Conservation (phyloP, 495 filamentous ascomycete species). For the Aspergillus egyptiacus region DNA sequence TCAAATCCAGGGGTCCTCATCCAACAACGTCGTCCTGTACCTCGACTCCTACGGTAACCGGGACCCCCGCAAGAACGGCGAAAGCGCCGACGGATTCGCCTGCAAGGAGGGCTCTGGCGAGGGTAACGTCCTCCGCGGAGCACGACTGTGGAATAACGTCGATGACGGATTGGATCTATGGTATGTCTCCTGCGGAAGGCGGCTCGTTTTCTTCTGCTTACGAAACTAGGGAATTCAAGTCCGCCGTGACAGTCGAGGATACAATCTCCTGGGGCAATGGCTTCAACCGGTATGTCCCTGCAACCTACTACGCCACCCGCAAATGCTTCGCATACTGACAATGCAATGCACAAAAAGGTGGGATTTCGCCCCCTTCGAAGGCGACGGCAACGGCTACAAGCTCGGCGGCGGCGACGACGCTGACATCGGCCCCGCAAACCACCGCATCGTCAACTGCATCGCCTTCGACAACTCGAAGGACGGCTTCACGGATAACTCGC, state of each 20-base stretch:
- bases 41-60: conserved; percentile 18
- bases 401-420: conserved; percentile 18
- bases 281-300: conserved; percentile 13
- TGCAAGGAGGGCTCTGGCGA: conserved; percentile 19
- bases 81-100: conserved; percentile 20
- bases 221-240: conserved; percentile 17
- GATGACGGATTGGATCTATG: conserved; percentile 19
- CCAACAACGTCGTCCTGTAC: conserved; percentile 18
- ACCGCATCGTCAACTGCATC: conserved; percentile 14
- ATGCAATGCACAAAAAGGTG: conserved; percentile 7
- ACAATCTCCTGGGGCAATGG: conserved; percentile 19
- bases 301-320: too few relatives aligned
- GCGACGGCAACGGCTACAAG: conserved; percentile 20
- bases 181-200: too few relatives aligned
- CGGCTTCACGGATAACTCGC: conserved; percentile 20
- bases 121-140: conserved; percentile 16
- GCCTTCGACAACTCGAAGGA: conserved; percentile 17
- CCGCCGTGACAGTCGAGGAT: conserved; percentile 19
- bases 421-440: conserved; percentile 15
- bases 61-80: conserved; percentile 19
- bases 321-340: too few relatives aligned
- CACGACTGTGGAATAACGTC: conserved; percentile 19
- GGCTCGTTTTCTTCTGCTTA: too few relatives aligned
- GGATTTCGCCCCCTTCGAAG: conserved; percentile 19
- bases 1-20: conserved; percentile 16